phyloP scores from a whole-genome alignment of 2,329 filamentous ascomycete species.

The Paecilomyces sp. region DNA sequence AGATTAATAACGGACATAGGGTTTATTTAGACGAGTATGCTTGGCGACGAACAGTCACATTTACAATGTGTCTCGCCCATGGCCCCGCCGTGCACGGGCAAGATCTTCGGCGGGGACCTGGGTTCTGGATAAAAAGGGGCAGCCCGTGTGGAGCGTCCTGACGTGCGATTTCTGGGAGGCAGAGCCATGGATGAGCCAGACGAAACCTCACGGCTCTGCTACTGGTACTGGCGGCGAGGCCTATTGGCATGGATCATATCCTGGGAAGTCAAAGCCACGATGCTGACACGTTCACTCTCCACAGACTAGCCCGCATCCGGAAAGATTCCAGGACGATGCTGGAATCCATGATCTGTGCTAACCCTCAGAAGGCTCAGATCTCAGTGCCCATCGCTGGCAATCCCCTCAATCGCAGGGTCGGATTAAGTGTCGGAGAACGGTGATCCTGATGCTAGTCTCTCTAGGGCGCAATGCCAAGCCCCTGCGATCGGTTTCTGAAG shows the following conservation, averaged over 20 bases:
- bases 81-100: background rate
- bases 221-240: background rate
- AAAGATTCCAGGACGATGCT: background rate
- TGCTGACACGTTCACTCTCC: conserved; percentile 2
- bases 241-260: background rate
- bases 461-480: conserved; percentile 18
- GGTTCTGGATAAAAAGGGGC: background rate
- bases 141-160: background rate
- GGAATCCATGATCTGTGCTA: background rate
- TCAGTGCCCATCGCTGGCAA: conserved; percentile 2
- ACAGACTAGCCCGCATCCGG: background rate
- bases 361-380: background rate
- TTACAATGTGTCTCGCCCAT: background rate
- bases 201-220: background rate
- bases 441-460: conserved; percentile 11
- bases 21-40: background rate
- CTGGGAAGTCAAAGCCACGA: background rate
- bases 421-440: conserved; percentile 10
- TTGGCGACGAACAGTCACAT: background rate
- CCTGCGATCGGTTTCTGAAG: background rate
- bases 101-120: background rate
- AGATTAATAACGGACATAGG: background rate
- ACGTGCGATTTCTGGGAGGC: background rate
- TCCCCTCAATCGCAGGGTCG: conserved; percentile 8
- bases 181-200: background rate